Percentiles rank a stretch among this genome's conserved stretches.
These are phyloP conservation scores for Fusarium haematococcum DNA, from an alignment of 2,329 filamentous ascomycete genomes.

Conservation along the genomic window DNA sequence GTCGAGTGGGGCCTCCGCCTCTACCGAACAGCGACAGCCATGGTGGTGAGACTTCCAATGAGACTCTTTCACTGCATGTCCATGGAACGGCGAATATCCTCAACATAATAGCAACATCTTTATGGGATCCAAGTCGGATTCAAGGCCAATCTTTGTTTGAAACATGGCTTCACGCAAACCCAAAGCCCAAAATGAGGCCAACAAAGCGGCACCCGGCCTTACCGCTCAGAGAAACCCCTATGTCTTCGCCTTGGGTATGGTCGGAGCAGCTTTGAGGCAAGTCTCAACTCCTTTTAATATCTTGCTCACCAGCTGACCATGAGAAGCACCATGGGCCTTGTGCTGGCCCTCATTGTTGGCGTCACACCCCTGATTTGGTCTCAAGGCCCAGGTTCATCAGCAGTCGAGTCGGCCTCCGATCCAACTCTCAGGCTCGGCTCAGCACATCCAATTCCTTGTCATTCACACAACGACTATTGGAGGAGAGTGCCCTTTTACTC, in stretches of 20 bases:
- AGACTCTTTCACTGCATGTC: background rate
- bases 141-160: background rate
- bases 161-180: slow-evolving; percentile 1
- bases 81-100: background rate
- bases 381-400: background rate
- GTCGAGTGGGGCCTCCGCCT: slow-evolving; percentile 10
- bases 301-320: background rate
- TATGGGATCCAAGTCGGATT: background rate
- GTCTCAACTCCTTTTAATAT: background rate
- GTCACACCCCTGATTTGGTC: slow-evolving; percentile 25
- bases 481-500: slow-evolving; percentile 71
- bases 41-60: background rate
- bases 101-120: background rate
- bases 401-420: background rate
- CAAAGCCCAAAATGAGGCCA: background rate
- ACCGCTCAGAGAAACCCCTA: slow-evolving; percentile 17
- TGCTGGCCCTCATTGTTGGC: slow-evolving; percentile 22
- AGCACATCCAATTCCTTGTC: slow-evolving; percentile 64
- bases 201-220: background rate
- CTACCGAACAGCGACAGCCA: background rate
- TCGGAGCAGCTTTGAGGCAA: slow-evolving; percentile 27
- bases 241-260: slow-evolving; percentile 24
- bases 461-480: slow-evolving; percentile 81
- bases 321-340: slow-evolving; percentile 15
- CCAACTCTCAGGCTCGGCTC: background rate